Conservation (phyloP, 352 stramenopile genomes). For the Globisporangium acanthophoron region DNA sequence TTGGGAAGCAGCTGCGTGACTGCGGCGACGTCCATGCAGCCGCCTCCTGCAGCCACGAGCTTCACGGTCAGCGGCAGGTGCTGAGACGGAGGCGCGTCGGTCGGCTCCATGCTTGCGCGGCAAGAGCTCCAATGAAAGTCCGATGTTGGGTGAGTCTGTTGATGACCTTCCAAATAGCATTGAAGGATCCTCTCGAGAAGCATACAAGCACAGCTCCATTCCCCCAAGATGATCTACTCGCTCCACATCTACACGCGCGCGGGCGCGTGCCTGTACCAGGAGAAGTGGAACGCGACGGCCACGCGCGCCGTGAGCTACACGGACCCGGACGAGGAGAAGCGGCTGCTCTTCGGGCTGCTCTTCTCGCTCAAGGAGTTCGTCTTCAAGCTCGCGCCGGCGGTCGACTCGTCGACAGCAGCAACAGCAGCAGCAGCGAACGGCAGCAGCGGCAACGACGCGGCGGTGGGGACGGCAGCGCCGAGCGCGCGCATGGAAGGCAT, state of each 20-base stretch:
- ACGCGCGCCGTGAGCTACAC: constrained; percentile 66
- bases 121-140: too few species aligned
- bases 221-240: constrained; percentile 86
- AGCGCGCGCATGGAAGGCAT: constrained; percentile 40
- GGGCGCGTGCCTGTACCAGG: constrained; percentile 86
- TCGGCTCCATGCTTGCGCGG: too few species aligned
- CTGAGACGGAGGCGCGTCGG: constrained; percentile 12
- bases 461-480: constrained; percentile 11
- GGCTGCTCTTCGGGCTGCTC: constrained; percentile 89
- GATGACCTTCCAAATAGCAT: too few species aligned
- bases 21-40: constrained; percentile 9
- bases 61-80: constrained; percentile 17
- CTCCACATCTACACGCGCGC: constrained; percentile 91
- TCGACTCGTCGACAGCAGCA: neutral
- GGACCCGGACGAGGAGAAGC: constrained; percentile 86
- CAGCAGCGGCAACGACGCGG: constrained; percentile 13
- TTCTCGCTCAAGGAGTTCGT: constrained; percentile 91
- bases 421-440: constrained; percentile 8
- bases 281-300: constrained; percentile 75
- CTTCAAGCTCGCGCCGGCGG: constrained; percentile 63
- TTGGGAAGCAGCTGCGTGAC: constrained; percentile 6
- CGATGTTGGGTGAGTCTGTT: too few species aligned
- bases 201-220: constrained; percentile 15
- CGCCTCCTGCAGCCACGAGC: constrained; percentile 11
- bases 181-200: neutral